A percentile compares a stretch with the other conserved stretches of the same genome.
Evolutionary conservation across 805 yeast species (phyloP).

Genomic region (Komagataella pseudopastoris): DNA sequence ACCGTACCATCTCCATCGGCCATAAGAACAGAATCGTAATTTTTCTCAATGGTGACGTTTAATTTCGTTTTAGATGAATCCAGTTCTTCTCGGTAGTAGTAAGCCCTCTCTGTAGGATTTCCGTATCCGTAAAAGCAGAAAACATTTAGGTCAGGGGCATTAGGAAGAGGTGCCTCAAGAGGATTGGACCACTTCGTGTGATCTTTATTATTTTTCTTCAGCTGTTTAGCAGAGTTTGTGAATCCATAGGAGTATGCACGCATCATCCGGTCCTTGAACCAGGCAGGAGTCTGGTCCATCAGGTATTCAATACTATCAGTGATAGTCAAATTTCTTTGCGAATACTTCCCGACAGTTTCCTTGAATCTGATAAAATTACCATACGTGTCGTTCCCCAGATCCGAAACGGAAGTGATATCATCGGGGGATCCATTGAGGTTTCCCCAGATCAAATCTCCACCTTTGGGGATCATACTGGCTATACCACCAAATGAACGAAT

Average conservation of each 20-base stretch:
- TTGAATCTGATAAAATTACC: slow-evolving; percentile 68
- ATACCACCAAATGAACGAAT: slow-evolving; percentile 85
- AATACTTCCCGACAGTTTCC: slow-evolving; percentile 26
- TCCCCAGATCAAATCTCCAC: slow-evolving; percentile 90
- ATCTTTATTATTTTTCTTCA: slow-evolving; percentile 50
- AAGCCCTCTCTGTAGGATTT: slow-evolving; percentile 90
- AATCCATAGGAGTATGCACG: slow-evolving; percentile 74
- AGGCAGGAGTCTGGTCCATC: slow-evolving; percentile 51
- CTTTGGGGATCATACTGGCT: slow-evolving; percentile 93
- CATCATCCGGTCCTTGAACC: slow-evolving; percentile 55
- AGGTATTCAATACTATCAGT: slow-evolving; percentile 54
- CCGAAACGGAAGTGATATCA: slow-evolving; percentile 29
- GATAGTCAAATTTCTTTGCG: slow-evolving; percentile 46
- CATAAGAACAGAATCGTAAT: slow-evolving; percentile 52
- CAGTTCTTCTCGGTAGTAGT: slow-evolving; percentile 63
- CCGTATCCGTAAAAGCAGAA: slow-evolving; percentile 95
- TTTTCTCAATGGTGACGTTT: slow-evolving; percentile 57
- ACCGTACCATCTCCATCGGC: slow-evolving; percentile 97
- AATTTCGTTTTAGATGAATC: slow-evolving; percentile 37
- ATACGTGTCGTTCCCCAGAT: slow-evolving; percentile 22
- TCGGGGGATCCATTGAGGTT: slow-evolving; percentile 53
- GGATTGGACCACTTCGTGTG: slow-evolving; percentile 91
- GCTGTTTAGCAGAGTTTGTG: slow-evolving; percentile 45
- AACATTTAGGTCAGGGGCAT: slow-evolving; percentile 85
- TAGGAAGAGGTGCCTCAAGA: slow-evolving; percentile 78